phyloP scores from a whole-genome alignment of 2,329 filamentous ascomycete genomes.

The Rhinocladiella mackenziei region DNA sequence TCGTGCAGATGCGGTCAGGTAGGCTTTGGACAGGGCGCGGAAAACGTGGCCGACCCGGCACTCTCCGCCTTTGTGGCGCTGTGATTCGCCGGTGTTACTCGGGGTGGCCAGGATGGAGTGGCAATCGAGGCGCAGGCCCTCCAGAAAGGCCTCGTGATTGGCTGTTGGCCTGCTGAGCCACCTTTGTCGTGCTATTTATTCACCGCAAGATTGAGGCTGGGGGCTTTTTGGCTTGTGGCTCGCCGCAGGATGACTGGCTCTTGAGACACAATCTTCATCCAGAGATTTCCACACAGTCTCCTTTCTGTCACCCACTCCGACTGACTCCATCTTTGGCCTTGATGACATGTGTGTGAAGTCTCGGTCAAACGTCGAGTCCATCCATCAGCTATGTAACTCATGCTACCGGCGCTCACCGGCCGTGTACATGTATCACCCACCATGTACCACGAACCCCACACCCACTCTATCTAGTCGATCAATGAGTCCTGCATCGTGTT shows the following conservation, averaged over 20 bases:
- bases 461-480: too few species aligned
- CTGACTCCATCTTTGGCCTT: neutral
- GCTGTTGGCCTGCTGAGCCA: slow-evolving; percentile 14
- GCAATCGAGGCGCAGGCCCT: slow-evolving; percentile 17
- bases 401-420: too few species aligned
- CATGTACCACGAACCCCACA: too few species aligned
- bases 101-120: slow-evolving; percentile 17
- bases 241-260: slow-evolving; percentile 5
- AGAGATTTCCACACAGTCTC: too few species aligned
- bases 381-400: too few species aligned
- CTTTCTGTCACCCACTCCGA: too few species aligned
- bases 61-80: neutral
- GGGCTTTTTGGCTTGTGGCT: slow-evolving; percentile 1
- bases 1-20: slow-evolving; percentile 24
- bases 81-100: slow-evolving; percentile 11
- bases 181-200: slow-evolving; percentile 14
- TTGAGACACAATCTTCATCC: slow-evolving; percentile 6
- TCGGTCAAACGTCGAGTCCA: neutral
- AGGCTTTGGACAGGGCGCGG: slow-evolving; percentile 4
- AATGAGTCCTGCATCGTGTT: too few species aligned
- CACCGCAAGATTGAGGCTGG: slow-evolving; percentile 14
- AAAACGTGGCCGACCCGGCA: slow-evolving; percentile 19
- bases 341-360: neutral
- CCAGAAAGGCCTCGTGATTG: slow-evolving; percentile 9
- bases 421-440: too few species aligned